Evolutionary conservation across 257 asterid species (phyloP), one percentile per base, ranked within the genome.

Genomic region (Echites panduratus): DNA sequence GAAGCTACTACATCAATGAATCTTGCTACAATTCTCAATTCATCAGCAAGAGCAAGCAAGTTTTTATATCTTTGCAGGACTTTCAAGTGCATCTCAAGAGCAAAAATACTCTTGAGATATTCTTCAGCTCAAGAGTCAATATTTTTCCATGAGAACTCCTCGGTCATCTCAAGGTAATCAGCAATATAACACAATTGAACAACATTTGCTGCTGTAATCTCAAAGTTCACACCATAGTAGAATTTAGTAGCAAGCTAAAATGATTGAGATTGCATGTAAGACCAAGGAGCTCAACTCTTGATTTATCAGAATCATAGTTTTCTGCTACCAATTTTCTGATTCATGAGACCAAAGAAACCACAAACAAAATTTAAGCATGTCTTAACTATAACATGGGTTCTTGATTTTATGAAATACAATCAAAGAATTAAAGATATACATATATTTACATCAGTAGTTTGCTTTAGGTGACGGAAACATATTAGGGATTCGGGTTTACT

Each of bases 321-420:
- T 90, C 98, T 22, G 98, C 86, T 4, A 92, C 89, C 77, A 92
- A 70, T 75, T 90, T 92, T 14, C 96, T 81, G 66, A 95, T 92
- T 64, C 97, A 81, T 0, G 99, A 90, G 67, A 92, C 99, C 10
- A 95, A 68, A 96, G 98, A 76, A 92, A 95, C 99, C 92, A 92
- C 88, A 76, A 73, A 19, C 12, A 45, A 44, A 62, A 27, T 1
- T 12, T 40, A 29, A 61, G 22, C 12, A n/a, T 53, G 40, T 9
- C 19, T 27, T 14, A n/a, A 2, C 16, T 72, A 69, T 4, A 70
- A 29, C 9, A 10, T 26, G 56, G 20, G 11, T 17, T 67, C 56
- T 67, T 22, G 40, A 8, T 41, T 27, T 26, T 27, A 45, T 14
- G 20, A 47, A 16, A 68, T 16, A 50, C 38, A 26, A 12, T 8